phyloP scores from a whole-genome alignment of 2,329 filamentous ascomycete genomes.

The Colletotrichum sidae region DNA sequence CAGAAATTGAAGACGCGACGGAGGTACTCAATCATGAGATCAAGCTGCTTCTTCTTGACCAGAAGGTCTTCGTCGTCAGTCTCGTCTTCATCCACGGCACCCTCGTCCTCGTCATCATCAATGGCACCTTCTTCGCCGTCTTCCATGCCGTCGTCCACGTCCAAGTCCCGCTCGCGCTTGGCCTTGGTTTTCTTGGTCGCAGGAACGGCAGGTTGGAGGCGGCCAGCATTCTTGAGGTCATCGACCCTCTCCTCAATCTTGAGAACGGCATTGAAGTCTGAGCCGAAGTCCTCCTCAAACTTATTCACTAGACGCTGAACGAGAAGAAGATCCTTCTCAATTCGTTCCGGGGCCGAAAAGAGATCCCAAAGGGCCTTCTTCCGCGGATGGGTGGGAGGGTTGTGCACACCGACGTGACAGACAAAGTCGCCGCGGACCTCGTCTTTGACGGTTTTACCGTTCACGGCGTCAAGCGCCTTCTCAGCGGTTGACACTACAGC shows the following conservation, averaged over 20 bases:
- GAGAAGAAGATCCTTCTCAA: conserved; percentile 88
- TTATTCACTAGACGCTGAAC: conserved; percentile 85
- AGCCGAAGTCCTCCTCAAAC: conserved; percentile 85
- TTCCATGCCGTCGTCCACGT: conserved; percentile 71
- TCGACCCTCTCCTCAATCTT: conserved; percentile 91
- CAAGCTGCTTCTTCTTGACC: conserved; percentile 95
- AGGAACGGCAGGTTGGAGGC: conserved; percentile 74
- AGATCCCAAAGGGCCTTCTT: conserved; percentile 98
- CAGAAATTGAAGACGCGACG: conserved; percentile 98
- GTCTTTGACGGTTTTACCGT: conserved; percentile 97
- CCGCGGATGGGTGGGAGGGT: conserved; percentile 83
- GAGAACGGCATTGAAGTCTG: conserved; percentile 78
- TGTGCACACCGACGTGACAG: conserved; percentile 96
- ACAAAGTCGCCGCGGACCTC: conserved; percentile 95
- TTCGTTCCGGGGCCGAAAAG: conserved; percentile 92
- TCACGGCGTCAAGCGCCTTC: conserved; percentile 91
- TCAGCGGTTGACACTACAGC: conserved; percentile 74
- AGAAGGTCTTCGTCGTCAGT: conserved; percentile 90
- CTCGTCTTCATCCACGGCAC: conserved; percentile 81
- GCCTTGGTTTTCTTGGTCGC: conserved; percentile 64
- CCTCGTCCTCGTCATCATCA: conserved; percentile 85
- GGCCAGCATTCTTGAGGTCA: conserved; percentile 79
- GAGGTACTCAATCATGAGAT: conserved; percentile 95
- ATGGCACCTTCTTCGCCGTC: conserved; percentile 73
- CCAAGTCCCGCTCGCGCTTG: conserved; percentile 70